Conservation (phyloP, 169 alveolate species). For the Eimeria nieschulzi region DNA sequence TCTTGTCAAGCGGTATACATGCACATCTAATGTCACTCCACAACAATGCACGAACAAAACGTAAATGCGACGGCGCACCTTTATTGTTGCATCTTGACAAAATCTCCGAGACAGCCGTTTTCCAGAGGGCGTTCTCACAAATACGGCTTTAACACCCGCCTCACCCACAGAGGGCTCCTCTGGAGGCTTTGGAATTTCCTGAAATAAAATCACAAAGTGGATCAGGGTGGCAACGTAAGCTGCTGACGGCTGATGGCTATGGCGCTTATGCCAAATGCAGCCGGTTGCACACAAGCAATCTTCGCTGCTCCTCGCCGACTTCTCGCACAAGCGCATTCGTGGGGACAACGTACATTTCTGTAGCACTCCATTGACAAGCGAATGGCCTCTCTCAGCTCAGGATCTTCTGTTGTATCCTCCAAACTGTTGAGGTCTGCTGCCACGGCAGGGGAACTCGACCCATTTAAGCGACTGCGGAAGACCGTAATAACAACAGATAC, state of each 20-base stretch:
- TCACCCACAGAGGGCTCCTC: constrained; percentile 26
- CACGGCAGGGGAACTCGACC: background rate
- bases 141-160: background rate
- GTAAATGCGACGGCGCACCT: background rate
- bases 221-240: too few species aligned
- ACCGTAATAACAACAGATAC: too few species aligned
- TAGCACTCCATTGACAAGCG: constrained; percentile 49
- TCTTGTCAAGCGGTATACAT: too few species aligned
- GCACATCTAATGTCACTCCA: background rate
- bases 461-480: background rate
- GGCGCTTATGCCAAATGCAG: too few species aligned
- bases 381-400: constrained; percentile 41
- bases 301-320: too few species aligned
- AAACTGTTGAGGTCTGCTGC: background rate
- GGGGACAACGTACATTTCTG: background rate
- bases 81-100: background rate
- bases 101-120: constrained; percentile 22
- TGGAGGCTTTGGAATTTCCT: constrained; percentile 28
- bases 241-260: too few species aligned
- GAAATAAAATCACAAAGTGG: background rate
- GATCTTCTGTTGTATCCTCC: constrained; percentile 19
- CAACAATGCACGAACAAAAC: background rate
- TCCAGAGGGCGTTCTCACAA: constrained; percentile 17
- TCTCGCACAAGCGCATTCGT: too few species aligned
- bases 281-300: too few species aligned